Conservation (phyloP, 2,329 filamentous ascomycete species). For the Cladophialophora immunda region DNA sequence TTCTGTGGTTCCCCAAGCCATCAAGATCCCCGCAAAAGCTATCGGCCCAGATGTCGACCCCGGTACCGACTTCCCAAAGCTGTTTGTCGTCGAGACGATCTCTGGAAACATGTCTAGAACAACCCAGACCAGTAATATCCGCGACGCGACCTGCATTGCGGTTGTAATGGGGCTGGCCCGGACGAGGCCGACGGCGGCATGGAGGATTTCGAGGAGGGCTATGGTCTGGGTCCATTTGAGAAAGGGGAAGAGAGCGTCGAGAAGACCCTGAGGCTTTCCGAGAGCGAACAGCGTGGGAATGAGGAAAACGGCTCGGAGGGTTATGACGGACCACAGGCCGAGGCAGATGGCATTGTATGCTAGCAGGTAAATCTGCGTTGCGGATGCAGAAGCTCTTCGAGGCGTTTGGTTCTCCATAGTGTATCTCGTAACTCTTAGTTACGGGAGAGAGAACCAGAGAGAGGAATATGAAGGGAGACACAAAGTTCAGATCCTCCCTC, state of each 20-base stretch:
- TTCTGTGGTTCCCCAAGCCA: constrained; percentile 90
- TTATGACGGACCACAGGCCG: constrained; percentile 78
- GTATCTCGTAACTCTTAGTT: too few relatives aligned
- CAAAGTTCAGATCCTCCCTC: too few relatives aligned
- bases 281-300: constrained; percentile 60
- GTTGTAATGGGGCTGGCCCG: constrained; percentile 87
- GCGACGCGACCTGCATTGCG: constrained; percentile 85
- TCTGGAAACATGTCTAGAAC: constrained; percentile 78
- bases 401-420: constrained; percentile 7
- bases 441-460: too few relatives aligned
- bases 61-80: constrained; percentile 38
- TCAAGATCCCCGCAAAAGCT: constrained; percentile 62
- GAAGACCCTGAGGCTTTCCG: constrained; percentile 51
- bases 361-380: constrained; percentile 72
- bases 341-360: constrained; percentile 85
- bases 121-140: constrained; percentile 88
- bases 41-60: constrained; percentile 35
- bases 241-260: constrained; percentile 57
- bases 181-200: constrained; percentile 81
- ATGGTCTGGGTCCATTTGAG: constrained; percentile 77
- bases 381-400: constrained; percentile 1
- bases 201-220: constrained; percentile 82
- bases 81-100: constrained; percentile 68
- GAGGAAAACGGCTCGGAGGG: constrained; percentile 72
- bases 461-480: too few relatives aligned